Evolutionary conservation across 73 alveolate genomes (phyloP), one percentile per base, ranked within the genome.

Genomic region (Stentor roeselii): DNA sequence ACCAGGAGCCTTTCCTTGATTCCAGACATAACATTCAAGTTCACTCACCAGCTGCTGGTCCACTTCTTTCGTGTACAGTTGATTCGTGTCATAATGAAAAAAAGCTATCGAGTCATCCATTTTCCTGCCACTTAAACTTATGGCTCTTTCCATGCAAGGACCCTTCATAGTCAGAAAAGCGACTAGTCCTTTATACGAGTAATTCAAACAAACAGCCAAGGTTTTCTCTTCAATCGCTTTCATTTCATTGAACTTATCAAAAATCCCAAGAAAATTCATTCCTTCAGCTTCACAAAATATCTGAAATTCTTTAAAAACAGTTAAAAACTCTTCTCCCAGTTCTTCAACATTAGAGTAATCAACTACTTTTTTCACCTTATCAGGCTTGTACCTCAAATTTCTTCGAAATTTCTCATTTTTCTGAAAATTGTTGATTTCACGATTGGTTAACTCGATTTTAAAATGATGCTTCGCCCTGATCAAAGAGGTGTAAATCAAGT

Each of bases 391-490:
- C 27, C 34, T 21, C 42, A 67, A 11, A 0, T 67, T 32, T 67
- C 80, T n/a, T 67, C 80, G 21, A 2, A 67, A 67, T 34, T 67
- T 67, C 34, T 67, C 80, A 32, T 67, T 67, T 67, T 67, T 67
- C 80, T 67, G 80, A 40, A 21, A 67, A 67, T 67, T 67, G 37
- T 67, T 67, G n/a, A 67, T 67, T 67, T 67, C 80, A 1, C 80
- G n/a, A 40, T 21, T 21, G 0, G 80, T 67, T 40, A 67, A 40
- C 37, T 67, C 80, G 11, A 67, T 67, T 67, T 67, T 67, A 34
- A 21, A 67, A 67, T 67, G 80, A 67, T 67, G 80, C 37, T 67
- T 67, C 27, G 80, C 80, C 37, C 80, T 67, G 1, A 67, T 21
- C 37, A 67, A 67, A 67, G 41, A 21, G 0, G 80, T 67, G 37